These are phyloP conservation scores for Talaromyces stipitatus DNA, from an alignment of 495 filamentous ascomycete genomes.

Conservation along the genomic window DNA sequence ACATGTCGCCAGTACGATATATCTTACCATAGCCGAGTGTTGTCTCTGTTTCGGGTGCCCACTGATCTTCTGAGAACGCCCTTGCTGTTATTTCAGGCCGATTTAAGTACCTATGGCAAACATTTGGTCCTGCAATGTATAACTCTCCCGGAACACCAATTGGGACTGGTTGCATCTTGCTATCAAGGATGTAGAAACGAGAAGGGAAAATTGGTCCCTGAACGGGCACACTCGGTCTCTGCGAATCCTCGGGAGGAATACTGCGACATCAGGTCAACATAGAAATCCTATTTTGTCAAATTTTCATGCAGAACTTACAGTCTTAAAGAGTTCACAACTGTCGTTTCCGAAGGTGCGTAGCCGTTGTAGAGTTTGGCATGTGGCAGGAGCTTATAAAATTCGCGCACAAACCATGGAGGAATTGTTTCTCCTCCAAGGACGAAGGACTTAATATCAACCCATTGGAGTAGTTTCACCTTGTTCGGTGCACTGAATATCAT, in stretches of 20 bases:
- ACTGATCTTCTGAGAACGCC: neutral
- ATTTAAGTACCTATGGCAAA: conserved; percentile 34
- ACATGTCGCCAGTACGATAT: conserved; percentile 20
- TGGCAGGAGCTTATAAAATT: neutral
- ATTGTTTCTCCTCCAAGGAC: conserved; percentile 2
- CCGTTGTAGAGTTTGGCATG: conserved; percentile 1
- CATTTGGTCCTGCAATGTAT: conserved; percentile 30
- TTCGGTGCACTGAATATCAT: neutral
- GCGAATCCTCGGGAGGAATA: neutral
- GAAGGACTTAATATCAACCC: neutral
- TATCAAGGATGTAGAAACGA: conserved; percentile 37
- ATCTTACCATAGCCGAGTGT: neutral
- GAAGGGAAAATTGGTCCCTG: neutral
- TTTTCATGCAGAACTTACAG: neutral
- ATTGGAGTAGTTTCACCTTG: neutral
- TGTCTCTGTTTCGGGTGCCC: neutral
- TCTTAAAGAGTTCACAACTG: neutral
- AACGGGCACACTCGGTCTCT: neutral
- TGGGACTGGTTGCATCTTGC: conserved; percentile 28
- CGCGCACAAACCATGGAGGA: conserved; percentile 4
- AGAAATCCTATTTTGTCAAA: neutral
- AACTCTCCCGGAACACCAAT: conserved; percentile 38
- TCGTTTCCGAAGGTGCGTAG: conserved; percentile 1
- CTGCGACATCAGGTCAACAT: neutral
- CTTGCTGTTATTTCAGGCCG: conserved; percentile 19